These are phyloP conservation scores for Pseudozyma thailandica DNA, from an alignment of 1,284 basidiomycete genomes.

Conservation along the genomic window DNA sequence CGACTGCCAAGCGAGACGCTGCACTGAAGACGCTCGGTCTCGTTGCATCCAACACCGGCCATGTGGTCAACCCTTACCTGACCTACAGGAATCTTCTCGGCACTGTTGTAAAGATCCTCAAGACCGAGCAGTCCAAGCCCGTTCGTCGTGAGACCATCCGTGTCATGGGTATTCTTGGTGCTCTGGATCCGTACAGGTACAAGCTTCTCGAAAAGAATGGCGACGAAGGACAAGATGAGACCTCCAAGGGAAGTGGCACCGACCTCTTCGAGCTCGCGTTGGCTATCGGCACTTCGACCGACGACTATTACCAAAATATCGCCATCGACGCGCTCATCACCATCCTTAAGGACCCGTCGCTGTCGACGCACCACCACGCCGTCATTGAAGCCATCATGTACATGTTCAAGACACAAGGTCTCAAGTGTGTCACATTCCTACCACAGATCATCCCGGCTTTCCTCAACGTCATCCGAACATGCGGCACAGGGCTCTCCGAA, in stretches of 20 bases:
- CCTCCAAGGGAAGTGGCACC: slow-evolving; percentile 70
- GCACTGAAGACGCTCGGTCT: slow-evolving; percentile 94
- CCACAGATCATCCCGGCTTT: slow-evolving; percentile 98
- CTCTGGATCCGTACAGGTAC: slow-evolving; percentile 95
- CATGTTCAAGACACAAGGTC: slow-evolving; percentile 96
- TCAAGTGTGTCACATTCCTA: slow-evolving; percentile 94
- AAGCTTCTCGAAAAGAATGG: slow-evolving; percentile 81
- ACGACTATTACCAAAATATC: slow-evolving; percentile 98
- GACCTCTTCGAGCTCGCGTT: slow-evolving; percentile 74
- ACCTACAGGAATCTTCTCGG: slow-evolving; percentile 92
- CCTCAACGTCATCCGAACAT: slow-evolving; percentile 82
- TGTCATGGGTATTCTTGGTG: slow-evolving; percentile 94
- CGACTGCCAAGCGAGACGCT: slow-evolving; percentile 77
- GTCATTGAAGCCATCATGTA: slow-evolving; percentile 99
- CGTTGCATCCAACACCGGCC: slow-evolving; percentile 93
- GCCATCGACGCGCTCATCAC: slow-evolving; percentile 89
- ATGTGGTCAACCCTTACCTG: slow-evolving; percentile 89
- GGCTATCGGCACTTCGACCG: slow-evolving; percentile 70
- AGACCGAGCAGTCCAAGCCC: slow-evolving; percentile 80
- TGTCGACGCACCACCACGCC: slow-evolving; percentile 74
- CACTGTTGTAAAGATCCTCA: slow-evolving; percentile 84
- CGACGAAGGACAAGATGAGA: slow-evolving; percentile 75
- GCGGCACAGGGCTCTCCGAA: slow-evolving; percentile 83
- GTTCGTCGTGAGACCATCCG: slow-evolving; percentile 85
- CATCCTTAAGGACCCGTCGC: slow-evolving; percentile 77